These are phyloP conservation scores for Diaporthe citri DNA, from an alignment of 2,329 filamentous ascomycete species.

Conservation along the genomic window DNA sequence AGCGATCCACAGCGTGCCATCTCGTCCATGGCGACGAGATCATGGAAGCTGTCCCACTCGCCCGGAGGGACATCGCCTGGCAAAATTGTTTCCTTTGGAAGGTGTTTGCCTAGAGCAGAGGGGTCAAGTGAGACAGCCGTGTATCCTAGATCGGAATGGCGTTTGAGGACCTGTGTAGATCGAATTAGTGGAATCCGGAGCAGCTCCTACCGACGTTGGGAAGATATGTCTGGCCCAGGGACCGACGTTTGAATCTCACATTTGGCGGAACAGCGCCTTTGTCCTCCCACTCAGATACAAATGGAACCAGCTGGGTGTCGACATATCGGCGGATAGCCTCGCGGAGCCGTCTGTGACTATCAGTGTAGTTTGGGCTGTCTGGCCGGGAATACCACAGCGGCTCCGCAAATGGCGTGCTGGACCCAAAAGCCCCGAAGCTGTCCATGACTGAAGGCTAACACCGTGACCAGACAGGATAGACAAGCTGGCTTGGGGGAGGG, in stretches of 20 bases:
- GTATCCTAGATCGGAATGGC: slow-evolving; percentile 12
- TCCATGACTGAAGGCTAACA: not conserved
- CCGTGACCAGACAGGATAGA: not conserved
- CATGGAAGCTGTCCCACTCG: slow-evolving; percentile 53
- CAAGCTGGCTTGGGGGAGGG: not conserved
- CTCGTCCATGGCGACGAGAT: slow-evolving; percentile 51
- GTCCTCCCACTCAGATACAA: slow-evolving; percentile 50
- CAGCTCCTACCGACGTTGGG: not conserved
- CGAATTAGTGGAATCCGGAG: not conserved
- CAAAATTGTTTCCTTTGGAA: not conserved
- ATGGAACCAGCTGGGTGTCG: slow-evolving; percentile 64
- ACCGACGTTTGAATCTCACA: not conserved
- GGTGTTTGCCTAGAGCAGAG: not conserved
- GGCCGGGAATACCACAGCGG: slow-evolving; percentile 23
- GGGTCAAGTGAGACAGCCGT: slow-evolving; percentile 17
- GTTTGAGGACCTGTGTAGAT: not conserved
- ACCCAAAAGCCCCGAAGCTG: not conserved
- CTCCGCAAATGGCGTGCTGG: slow-evolving; percentile 18
- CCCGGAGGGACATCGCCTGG: slow-evolving; percentile 43
- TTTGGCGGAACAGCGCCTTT: slow-evolving; percentile 5
- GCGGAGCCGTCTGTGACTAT: slow-evolving; percentile 66
- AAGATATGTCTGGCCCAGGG: not conserved
- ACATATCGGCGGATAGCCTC: slow-evolving; percentile 67
- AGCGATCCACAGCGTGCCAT: slow-evolving; percentile 50
- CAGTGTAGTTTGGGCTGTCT: slow-evolving; percentile 66